Percentiles rank a stretch among this genome's conserved stretches.
phyloP scores from a whole-genome alignment of 352 stramenopile genomes.

The Globisporangium rhizosaccharum region DNA sequence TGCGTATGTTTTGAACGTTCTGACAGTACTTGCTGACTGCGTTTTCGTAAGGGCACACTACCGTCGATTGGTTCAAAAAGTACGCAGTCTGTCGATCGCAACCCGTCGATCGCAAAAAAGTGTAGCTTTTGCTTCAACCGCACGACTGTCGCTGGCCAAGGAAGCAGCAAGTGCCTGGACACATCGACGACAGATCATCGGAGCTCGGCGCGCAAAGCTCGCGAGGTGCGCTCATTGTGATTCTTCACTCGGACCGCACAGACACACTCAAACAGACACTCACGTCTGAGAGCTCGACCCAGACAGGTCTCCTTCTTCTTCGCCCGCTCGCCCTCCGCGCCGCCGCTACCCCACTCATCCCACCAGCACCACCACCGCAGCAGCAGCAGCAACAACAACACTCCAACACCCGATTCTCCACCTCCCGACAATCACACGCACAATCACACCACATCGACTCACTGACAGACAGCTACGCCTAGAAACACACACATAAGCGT shows the following conservation, averaged over 20 bases:
- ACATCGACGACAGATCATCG: background rate
- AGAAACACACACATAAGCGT: background rate
- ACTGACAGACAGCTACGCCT: background rate
- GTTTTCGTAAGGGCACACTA: too few species aligned
- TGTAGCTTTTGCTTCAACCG: background rate
- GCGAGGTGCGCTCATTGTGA: background rate
- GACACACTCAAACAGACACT: background rate
- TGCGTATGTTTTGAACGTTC: background rate
- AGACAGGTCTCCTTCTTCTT: background rate
- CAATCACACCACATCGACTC: background rate
- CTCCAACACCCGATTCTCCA: too few species aligned
- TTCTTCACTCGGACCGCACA: background rate
- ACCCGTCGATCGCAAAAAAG: constrained; percentile 4
- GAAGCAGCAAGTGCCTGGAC: background rate
- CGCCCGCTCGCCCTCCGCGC: background rate
- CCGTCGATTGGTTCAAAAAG: background rate
- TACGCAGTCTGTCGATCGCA: background rate
- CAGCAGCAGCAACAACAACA: background rate
- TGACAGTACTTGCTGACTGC: background rate
- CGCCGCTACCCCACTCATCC: background rate
- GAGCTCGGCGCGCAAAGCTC: background rate
- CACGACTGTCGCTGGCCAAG: background rate
- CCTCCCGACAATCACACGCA: background rate
- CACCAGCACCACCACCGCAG: background rate
- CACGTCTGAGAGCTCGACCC: background rate